Percentiles rank a stretch among this genome's conserved stretches.
Conservation (phyloP, 176 grass and related monocot genomes). For the Aegilops longissima region DNA sequence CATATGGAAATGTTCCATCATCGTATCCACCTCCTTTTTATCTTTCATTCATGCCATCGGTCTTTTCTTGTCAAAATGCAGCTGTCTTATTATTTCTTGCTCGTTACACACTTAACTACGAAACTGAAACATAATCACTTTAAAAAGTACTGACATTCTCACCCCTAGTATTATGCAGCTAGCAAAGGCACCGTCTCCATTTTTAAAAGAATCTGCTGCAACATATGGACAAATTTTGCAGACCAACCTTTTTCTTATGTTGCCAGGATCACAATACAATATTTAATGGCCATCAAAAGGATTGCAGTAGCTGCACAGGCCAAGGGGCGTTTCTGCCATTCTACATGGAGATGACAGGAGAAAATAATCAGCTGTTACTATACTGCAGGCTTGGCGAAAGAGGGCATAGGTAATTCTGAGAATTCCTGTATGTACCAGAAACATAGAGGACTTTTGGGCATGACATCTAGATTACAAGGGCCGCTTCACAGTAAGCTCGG, state of each 20-base stretch:
- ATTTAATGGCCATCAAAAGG: neutral
- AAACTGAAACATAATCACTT: neutral
- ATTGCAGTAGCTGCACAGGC: neutral
- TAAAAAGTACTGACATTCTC: neutral
- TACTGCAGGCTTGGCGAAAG: neutral
- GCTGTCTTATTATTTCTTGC: neutral
- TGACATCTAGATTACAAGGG: too few relatives aligned
- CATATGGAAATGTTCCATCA: constrained; percentile 7
- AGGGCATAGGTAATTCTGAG: too few relatives aligned
- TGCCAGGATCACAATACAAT: neutral
- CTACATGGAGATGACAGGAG: neutral
- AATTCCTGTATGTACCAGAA: too few relatives aligned
- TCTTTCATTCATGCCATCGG: neutral
- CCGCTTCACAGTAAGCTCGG: too few relatives aligned
- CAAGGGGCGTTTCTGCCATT: neutral
- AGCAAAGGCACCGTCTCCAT: neutral
- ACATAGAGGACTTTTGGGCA: too few relatives aligned
- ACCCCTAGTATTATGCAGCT: neutral
- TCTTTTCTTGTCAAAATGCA: neutral
- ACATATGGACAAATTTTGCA: neutral
- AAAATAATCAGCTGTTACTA: neutral
- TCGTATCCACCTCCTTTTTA: constrained; percentile 7
- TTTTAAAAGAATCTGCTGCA: neutral
- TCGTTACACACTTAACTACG: neutral
- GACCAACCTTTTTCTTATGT: neutral